Evolutionary conservation across 306 rosid species (phyloP), one percentile per base, ranked within the genome.

Genomic region (Vicia villosa): DNA sequence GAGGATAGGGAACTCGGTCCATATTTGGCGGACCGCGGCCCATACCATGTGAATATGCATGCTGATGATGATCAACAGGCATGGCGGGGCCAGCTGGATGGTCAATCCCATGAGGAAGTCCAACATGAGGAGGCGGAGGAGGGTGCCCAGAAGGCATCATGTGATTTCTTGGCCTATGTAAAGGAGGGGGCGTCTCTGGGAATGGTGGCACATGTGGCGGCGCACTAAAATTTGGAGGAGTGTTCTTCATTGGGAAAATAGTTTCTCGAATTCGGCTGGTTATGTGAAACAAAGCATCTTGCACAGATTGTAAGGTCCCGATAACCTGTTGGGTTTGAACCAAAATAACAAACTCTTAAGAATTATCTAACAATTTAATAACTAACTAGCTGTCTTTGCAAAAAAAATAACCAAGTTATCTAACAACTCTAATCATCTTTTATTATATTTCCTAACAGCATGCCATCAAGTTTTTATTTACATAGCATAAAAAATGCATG

Each of bases 201-300:
- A 72, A 85, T 7, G 93, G 87, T 38, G 91, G 82, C 76, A 82
- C 1, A 73, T 82, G 83, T 14, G 84, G 82, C 11, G 86, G 91
- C 66, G 59, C 78, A 65, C 77, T 63, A 75, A 81, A 87, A 76
- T 88, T 91, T 74, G 96, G 87, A 79, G 80, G 83, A 22, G 84
- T 81, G 26, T 77, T 68, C 78, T 68, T 86, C 64, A 82, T 41
- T 20, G 93, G 91, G 81, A 88, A 85, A 70, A 88, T 85, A 66
- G 89, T 83, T 80, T 91, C 97, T 58, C 97, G 85, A 42, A 91
- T 83, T 55, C 96, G 83, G 70, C 89, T 52, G 60, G 96, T 91
- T 78, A 91, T 83, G 64, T 88, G 97, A 86, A 83, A 91, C 78
- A 91, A 81, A 32, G 97, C 97, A 71, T 89, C 97, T 82, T 87